Base-by-base conservation (phyloP, 1,284 basidiomycete genomes). In the Ceratobasidium theobromae region DNA sequence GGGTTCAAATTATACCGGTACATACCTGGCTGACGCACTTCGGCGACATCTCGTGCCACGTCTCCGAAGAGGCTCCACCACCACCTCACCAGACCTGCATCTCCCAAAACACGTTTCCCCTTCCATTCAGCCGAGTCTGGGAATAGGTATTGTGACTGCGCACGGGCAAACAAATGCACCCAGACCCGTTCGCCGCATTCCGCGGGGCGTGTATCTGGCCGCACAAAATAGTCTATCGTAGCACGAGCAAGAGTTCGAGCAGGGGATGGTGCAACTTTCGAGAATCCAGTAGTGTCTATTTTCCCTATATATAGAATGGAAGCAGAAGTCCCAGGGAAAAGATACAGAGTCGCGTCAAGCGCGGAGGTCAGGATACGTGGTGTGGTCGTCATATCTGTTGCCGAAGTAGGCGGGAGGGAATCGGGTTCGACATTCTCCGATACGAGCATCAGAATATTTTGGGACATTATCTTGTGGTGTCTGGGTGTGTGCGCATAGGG, bases 141-240 rank as follows among this genome's bases (percentile, higher is more conserved):
- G 75, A 99, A 98, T 30, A 99, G 81, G 75, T 99, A 99, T 74
- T 98, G 95, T 35, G 79, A 80, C 76, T 98, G 95, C 1, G 91
- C 86, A 18, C 95, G 83, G 1, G 96, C 96, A 73, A 99, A 97
- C 30, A 98, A 81, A 71, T 97, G 93, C 5, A 98, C 80, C 82
- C 90, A 88, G 4, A 95, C 74, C 9, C 45, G 51, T 14, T 68
- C 60, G 9, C 62, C 41, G 43, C 62, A 49, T 43, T 54, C 49
- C 18, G 68, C 71, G n/a, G 87, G 87, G 23, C 87, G 79, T 68
- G 88, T 86, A 23, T 74, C 71, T n/a, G 87, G 85, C 48, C 85
- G 78, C 35, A 86, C 81, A 75, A 91, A 91, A 77, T 83, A 91
- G 2, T 73, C 69, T 8, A 97, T 72, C 67, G 96, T 82, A 0